phyloP scores from a whole-genome alignment of 2,329 filamentous ascomycete species.

The Neocucurbitaria cava region DNA sequence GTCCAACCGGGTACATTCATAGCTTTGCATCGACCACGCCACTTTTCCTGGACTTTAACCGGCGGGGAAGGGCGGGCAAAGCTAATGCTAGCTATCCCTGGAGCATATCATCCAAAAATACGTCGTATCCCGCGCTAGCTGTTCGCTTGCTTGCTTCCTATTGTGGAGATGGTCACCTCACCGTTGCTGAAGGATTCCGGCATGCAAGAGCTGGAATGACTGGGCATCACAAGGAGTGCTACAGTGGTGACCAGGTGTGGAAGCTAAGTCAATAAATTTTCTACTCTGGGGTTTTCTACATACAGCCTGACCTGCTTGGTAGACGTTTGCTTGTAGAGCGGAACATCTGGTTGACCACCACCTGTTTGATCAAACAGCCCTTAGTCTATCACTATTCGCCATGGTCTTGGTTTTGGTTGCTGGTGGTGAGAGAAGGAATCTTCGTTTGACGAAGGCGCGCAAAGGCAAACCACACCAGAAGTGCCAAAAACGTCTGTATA shows the following conservation, averaged over 20 bases:
- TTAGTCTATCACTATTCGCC: background rate
- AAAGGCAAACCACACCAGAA: conserved; percentile 33
- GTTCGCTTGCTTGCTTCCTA: background rate
- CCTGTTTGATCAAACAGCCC: no score
- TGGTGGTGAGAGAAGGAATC: background rate
- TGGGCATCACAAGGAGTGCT: background rate
- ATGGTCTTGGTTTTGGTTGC: background rate
- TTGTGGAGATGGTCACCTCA: background rate
- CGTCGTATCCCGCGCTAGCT: background rate
- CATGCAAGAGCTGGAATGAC: background rate
- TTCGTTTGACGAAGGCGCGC: conserved; percentile 5
- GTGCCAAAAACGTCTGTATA: conserved; percentile 24
- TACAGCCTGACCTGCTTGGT: no score
- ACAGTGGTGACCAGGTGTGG: background rate
- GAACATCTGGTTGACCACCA: no score
- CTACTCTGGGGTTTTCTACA: no score
- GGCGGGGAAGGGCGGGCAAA: background rate
- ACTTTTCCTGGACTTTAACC: background rate
- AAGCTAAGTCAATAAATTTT: no score
- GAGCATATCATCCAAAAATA: background rate
- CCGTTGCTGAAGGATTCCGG: background rate
- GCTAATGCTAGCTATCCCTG: background rate
- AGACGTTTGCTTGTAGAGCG: no score
- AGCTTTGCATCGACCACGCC: background rate
- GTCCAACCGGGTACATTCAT: background rate